phyloP scores from a whole-genome alignment of 2,329 filamentous ascomycete species.

The Penicillium freii region DNA sequence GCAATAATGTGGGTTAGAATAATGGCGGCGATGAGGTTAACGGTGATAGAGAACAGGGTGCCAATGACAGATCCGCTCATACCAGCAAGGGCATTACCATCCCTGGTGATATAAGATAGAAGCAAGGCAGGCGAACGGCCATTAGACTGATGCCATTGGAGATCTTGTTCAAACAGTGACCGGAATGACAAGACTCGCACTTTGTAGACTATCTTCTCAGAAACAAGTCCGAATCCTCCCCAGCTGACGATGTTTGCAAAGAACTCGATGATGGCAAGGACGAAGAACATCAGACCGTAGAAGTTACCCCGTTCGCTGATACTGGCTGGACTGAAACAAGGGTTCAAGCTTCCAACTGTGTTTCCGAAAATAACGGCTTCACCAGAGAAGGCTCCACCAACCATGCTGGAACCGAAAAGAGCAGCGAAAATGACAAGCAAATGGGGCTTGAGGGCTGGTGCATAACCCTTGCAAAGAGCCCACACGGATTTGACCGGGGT shows the following conservation, averaged over 20 bases:
- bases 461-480: conserved; percentile 29
- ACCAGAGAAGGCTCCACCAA: conserved; percentile 58
- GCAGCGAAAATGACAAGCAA: conserved; percentile 48
- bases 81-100: conserved; percentile 64
- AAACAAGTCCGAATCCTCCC: conserved; percentile 56
- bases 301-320: conserved; percentile 54
- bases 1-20: conserved; percentile 68
- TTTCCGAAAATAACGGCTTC: conserved; percentile 61
- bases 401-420: conserved; percentile 52
- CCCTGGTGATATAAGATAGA: conserved; percentile 66
- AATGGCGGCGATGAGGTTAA: conserved; percentile 68
- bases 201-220: conserved; percentile 64
- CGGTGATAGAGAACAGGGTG: conserved; percentile 64
- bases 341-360: conserved; percentile 57
- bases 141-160: conserved; percentile 69
- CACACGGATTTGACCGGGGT: conserved; percentile 30
- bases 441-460: conserved; percentile 38
- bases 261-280: conserved; percentile 60
- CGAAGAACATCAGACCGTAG: conserved; percentile 60
- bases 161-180: conserved; percentile 63
- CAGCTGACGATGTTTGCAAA: conserved; percentile 62
- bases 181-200: conserved; percentile 64
- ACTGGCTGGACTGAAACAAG: conserved; percentile 50
- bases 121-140: conserved; percentile 61
- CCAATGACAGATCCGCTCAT: conserved; percentile 70